Conservation (phyloP, 2,329 filamentous ascomycete genomes). For the Zymoseptoria pseudotritici region DNA sequence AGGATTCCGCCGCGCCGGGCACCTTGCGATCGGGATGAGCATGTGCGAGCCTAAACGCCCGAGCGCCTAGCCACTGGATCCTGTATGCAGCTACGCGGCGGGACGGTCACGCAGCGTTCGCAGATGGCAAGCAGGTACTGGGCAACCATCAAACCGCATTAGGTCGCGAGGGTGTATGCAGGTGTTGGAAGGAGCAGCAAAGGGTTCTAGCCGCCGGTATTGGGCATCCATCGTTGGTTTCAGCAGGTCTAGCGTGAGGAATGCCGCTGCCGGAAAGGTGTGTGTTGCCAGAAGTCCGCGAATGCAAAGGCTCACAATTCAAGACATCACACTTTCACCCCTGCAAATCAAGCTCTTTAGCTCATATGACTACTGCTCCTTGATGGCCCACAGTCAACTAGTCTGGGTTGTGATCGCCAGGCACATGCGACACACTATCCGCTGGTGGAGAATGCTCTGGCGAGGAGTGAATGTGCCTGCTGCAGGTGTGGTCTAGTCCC, state of each 20-base stretch:
- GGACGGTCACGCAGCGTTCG: constrained; percentile 28
- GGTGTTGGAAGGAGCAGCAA: constrained; percentile 3
- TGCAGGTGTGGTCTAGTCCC: constrained; percentile 21
- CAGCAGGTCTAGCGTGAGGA: constrained; percentile 21
- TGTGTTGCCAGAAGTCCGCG: constrained; percentile 18
- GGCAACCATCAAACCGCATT: constrained; percentile 14
- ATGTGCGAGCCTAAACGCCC: constrained; percentile 21
- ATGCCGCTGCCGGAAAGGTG: constrained; percentile 16
- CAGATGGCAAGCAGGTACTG: constrained; percentile 27
- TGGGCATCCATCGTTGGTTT: constrained; percentile 11
- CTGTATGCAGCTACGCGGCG: constrained; percentile 26
- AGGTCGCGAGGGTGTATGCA: constrained; percentile 4
- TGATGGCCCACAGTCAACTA: constrained; percentile 17
- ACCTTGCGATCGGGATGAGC: constrained; percentile 9
- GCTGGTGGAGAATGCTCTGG: neutral
- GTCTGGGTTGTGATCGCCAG: constrained; percentile 14
- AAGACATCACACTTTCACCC: constrained; percentile 13
- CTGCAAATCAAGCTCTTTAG: constrained; percentile 15
- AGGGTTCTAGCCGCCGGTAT: neutral
- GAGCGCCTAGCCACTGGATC: constrained; percentile 19
- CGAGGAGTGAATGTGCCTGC: constrained; percentile 16
- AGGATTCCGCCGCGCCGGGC: constrained; percentile 3
- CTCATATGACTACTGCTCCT: constrained; percentile 24
- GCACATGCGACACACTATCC: constrained; percentile 12
- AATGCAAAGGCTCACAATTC: constrained; percentile 10